Evolutionary conservation across 257 asterid species (phyloP).

Genomic region (Anisodus acutangulus): DNA sequence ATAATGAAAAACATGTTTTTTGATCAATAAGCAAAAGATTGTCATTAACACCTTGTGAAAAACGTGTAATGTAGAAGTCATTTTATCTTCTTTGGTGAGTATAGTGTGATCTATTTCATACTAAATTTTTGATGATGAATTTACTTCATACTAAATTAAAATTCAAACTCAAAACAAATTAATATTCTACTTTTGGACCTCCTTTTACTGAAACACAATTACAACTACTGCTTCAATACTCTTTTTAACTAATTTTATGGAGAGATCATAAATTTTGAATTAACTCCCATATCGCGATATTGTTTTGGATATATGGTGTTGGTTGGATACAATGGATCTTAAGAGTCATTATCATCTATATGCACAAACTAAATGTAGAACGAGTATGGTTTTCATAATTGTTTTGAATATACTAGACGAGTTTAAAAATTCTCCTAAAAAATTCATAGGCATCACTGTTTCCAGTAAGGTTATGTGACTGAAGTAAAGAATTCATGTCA

Average conservation of each 20-base stretch:
- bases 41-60: conserved; percentile 13
- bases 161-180: conserved; percentile 13
- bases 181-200: conserved; percentile 5
- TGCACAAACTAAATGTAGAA: neutral
- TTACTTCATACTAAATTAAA: neutral
- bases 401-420: neutral
- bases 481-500: neutral
- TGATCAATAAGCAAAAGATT: conserved; percentile 7
- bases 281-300: neutral
- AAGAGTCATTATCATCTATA: conserved; percentile 1
- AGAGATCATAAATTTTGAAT: neutral
- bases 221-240: neutral
- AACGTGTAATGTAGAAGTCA: neutral
- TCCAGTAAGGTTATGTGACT: neutral
- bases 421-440: neutral
- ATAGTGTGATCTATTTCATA: neutral
- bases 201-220: neutral
- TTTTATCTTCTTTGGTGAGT: neutral
- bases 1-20: neutral
- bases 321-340: neutral
- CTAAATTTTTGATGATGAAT: neutral
- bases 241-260: conserved; percentile 7
- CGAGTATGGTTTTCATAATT: neutral
- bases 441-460: neutral
- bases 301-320: neutral